Conservation (phyloP, 345 rosid genomes). For the Sonneratia alba region DNA sequence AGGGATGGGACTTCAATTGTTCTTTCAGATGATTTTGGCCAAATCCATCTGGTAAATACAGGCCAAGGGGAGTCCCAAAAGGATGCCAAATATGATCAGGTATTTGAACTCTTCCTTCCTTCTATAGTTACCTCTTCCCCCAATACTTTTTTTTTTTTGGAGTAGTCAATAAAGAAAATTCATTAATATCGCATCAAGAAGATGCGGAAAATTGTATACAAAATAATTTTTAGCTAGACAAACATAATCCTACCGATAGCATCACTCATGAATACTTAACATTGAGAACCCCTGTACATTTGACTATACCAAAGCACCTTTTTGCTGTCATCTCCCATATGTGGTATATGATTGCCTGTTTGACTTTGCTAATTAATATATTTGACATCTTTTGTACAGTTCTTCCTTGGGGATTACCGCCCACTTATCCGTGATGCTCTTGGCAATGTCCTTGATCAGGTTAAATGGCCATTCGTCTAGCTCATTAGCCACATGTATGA, state of each 20-base stretch:
- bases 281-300: too few species aligned
- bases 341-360: constrained; percentile 2
- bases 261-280: too few species aligned
- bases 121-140: neutral
- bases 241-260: too few species aligned
- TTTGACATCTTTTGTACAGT: constrained; percentile 33
- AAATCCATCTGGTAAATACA: constrained; percentile 80
- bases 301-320: neutral
- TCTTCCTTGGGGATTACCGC: constrained; percentile 98
- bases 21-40: constrained; percentile 99
- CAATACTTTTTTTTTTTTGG: too few species aligned
- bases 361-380: constrained; percentile 15
- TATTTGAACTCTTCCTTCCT: constrained; percentile 14
- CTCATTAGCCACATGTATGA: neutral
- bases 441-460: constrained; percentile 97
- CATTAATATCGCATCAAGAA: too few species aligned
- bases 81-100: constrained; percentile 97
- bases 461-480: constrained; percentile 15
- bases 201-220: too few species aligned
- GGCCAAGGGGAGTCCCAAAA: constrained; percentile 97
- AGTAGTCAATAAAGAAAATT: too few species aligned
- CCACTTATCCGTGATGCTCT: constrained; percentile 73
- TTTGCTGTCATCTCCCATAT: neutral
- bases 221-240: too few species aligned
- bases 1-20: constrained; percentile 99